phyloP scores from a whole-genome alignment of 2,329 filamentous ascomycete genomes.

The Fusarium xyrophilum region DNA sequence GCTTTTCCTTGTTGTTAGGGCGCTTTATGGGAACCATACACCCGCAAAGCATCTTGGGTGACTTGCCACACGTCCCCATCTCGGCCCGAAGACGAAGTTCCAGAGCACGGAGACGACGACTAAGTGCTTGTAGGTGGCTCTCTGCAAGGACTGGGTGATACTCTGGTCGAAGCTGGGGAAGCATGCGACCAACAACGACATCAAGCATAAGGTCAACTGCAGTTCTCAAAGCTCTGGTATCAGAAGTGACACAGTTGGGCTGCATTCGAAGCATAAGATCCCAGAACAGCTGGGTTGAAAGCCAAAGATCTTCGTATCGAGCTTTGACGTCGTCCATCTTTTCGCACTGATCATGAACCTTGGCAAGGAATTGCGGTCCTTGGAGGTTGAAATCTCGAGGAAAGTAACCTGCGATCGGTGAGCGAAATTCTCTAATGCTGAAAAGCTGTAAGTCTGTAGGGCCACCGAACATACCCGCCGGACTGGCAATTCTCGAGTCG shows the following conservation, averaged over 20 bases:
- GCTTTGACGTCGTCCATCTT: neutral
- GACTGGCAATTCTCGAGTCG: neutral
- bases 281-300: slow-evolving; percentile 20
- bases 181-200: neutral
- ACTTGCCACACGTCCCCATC: slow-evolving; percentile 11
- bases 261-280: slow-evolving; percentile 27
- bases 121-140: neutral
- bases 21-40: slow-evolving; percentile 19
- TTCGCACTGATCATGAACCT: neutral
- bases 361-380: neutral
- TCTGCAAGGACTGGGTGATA: neutral
- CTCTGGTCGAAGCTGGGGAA: neutral
- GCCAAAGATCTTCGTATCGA: slow-evolving; percentile 22
- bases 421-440: neutral
- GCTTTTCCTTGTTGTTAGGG: slow-evolving; percentile 7
- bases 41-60: slow-evolving; percentile 15
- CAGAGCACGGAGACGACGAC: slow-evolving; percentile 11
- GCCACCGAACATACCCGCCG: neutral
- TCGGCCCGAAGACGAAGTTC: slow-evolving; percentile 2
- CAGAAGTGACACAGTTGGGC: slow-evolving; percentile 14
- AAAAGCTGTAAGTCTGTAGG: neutral
- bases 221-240: neutral
- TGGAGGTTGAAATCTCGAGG: neutral
- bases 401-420: slow-evolving; percentile 6
- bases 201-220: slow-evolving; percentile 28